Percentiles rank a stretch among this genome's conserved stretches.
These are phyloP conservation scores for Clarireedia monteithiana DNA, from an alignment of 2,329 filamentous ascomycete genomes.

Conservation along the genomic window DNA sequence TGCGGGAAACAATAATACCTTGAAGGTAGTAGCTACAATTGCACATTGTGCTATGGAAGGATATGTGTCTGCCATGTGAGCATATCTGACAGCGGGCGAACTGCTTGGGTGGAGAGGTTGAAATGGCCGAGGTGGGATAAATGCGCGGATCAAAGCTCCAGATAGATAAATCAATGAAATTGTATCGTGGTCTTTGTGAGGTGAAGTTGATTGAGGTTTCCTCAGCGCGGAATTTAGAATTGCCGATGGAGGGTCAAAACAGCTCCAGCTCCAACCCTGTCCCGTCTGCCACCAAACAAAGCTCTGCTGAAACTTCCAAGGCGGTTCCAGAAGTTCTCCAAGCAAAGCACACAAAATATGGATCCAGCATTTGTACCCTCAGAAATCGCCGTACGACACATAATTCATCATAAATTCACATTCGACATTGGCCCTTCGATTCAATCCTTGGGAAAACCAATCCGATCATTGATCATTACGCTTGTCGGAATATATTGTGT, in stretches of 20 bases:
- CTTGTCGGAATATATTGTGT: conserved; percentile 34
- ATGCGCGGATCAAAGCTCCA: background rate
- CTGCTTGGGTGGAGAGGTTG: too few species aligned
- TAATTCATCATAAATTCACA: conserved; percentile 41
- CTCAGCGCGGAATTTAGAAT: conserved; percentile 6
- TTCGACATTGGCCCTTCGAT: conserved; percentile 43
- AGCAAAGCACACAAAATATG: conserved; percentile 5
- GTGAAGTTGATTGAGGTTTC: background rate
- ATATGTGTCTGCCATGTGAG: conserved; percentile 67
- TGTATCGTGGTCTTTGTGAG: conserved; percentile 4
- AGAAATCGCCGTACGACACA: conserved; percentile 37
- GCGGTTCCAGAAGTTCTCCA: background rate
- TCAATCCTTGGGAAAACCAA: conserved; percentile 40
- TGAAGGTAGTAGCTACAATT: conserved; percentile 78
- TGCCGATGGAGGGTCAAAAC: background rate
- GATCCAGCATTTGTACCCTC: conserved; percentile 33
- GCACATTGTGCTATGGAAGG: conserved; percentile 87
- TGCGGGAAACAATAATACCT: conserved; percentile 85
- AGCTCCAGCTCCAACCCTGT: background rate
- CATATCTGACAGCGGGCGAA: conserved; percentile 13
- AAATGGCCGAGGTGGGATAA: background rate
- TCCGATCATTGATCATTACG: conserved; percentile 41
- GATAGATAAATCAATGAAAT: background rate
- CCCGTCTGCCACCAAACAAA: background rate
- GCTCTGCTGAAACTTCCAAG: background rate